phyloP scores from a whole-genome alignment of 768 basidiomycete species.

The Psilocybe sp. region DNA sequence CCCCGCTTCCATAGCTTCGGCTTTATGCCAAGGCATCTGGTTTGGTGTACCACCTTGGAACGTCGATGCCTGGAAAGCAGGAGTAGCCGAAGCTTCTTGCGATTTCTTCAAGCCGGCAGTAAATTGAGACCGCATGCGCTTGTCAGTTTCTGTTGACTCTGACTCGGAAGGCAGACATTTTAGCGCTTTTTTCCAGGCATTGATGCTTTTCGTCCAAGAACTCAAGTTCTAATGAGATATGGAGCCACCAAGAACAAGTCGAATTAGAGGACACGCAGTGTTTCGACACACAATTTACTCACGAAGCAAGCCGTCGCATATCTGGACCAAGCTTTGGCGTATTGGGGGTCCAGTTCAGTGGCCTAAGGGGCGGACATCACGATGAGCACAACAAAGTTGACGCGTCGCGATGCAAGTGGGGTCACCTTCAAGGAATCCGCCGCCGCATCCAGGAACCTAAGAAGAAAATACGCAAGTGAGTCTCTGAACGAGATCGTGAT shows the following conservation, averaged over 20 bases:
- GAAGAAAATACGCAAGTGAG: not conserved
- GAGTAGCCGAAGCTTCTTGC: conserved; percentile 8
- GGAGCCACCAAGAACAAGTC: not conserved
- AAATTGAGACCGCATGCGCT: conserved; percentile 34
- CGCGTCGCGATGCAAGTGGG: not conserved
- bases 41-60: not conserved
- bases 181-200: conserved; percentile 30
- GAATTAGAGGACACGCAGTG: not conserved
- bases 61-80: not conserved
- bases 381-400: not conserved
- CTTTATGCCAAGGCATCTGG: conserved; percentile 26
- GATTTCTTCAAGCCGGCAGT: conserved; percentile 24
- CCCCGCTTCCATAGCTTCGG: conserved; percentile 17
- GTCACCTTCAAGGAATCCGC: conserved; percentile 28
- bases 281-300: not conserved
- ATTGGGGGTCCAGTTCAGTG: conserved; percentile 34
- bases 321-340: conserved; percentile 41
- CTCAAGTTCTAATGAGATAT: conserved; percentile 17
- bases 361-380: conserved; percentile 23
- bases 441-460: conserved; percentile 30
- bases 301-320: conserved; percentile 32
- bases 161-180: conserved; percentile 23
- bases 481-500: not conserved
- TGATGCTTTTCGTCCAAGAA: conserved; percentile 15
- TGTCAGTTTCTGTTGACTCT: conserved; percentile 24